These are phyloP conservation scores for Gracilariopsis chorda DNA, from an alignment of 23 red algal genomes.

Conservation along the genomic window DNA sequence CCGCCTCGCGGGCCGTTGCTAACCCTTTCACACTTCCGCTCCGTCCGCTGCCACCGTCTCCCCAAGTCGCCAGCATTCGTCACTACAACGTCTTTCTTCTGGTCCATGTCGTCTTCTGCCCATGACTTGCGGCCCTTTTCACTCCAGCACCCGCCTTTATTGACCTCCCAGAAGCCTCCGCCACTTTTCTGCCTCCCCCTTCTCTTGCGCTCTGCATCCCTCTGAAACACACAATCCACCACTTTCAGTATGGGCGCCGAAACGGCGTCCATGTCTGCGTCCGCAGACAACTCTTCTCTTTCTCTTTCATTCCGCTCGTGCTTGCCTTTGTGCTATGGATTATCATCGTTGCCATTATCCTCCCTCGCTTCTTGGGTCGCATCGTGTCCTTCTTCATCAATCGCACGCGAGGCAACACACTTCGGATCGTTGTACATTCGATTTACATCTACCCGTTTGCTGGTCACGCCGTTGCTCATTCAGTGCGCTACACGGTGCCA, in stretches of 20 bases:
- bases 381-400: constrained; percentile 30
- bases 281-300: background rate
- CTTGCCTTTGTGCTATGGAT: constrained; percentile 34
- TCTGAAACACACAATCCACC: too few relatives aligned
- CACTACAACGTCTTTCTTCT: too few relatives aligned
- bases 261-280: background rate
- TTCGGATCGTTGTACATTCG: constrained; percentile 14
- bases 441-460: constrained; percentile 56
- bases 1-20: too few relatives aligned
- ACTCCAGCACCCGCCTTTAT: too few relatives aligned
- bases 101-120: too few relatives aligned
- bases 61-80: too few relatives aligned
- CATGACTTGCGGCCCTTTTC: too few relatives aligned
- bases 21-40: too few relatives aligned
- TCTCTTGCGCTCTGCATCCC: too few relatives aligned
- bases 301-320: constrained; percentile 14
- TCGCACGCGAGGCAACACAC: background rate
- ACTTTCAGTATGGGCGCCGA: background rate
- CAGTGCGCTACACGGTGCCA: constrained; percentile 40
- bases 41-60: too few relatives aligned
- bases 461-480: constrained; percentile 46
- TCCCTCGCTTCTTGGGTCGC: constrained; percentile 37
- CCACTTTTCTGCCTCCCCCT: too few relatives aligned
- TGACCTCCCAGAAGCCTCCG: too few relatives aligned
- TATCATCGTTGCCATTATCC: constrained; percentile 10